Conservation (phyloP, 2,329 filamentous ascomycete species). For the Alternaria brassicae region DNA sequence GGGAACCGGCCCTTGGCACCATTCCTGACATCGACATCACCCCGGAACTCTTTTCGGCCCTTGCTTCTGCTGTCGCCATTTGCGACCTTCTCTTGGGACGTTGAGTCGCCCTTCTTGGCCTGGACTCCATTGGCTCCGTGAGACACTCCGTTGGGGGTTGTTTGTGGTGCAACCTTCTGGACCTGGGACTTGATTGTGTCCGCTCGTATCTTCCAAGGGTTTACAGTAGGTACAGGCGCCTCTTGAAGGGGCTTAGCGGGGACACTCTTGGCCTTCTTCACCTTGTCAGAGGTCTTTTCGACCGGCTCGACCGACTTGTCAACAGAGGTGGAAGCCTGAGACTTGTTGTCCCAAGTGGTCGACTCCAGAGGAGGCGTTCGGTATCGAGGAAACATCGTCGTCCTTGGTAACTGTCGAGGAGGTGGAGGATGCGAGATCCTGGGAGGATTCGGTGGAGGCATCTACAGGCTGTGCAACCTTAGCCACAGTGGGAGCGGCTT, state of each 20-base stretch:
- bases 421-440: constrained; percentile 62
- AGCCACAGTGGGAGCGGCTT: constrained; percentile 25
- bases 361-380: constrained; percentile 71
- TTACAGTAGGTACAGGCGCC: constrained; percentile 82
- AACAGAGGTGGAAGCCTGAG: constrained; percentile 66
- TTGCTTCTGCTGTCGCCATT: constrained; percentile 29
- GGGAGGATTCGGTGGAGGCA: constrained; percentile 55
- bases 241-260: constrained; percentile 72
- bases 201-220: constrained; percentile 84
- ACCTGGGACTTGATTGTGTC: constrained; percentile 68
- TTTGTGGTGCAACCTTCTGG: constrained; percentile 53
- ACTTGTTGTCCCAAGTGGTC: constrained; percentile 71
- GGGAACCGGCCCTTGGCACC: constrained; percentile 32
- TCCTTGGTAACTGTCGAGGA: constrained; percentile 64
- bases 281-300: constrained; percentile 62
- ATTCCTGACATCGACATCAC: constrained; percentile 39
- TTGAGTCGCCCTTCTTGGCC: constrained; percentile 36
- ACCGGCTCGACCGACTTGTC: constrained; percentile 66
- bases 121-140: constrained; percentile 27
- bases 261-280: constrained; percentile 51
- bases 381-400: constrained; percentile 66
- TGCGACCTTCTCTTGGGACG: constrained; percentile 29
- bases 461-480: constrained; percentile 23
- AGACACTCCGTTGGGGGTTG: constrained; percentile 27
- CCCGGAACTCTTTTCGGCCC: constrained; percentile 36